phyloP scores from a whole-genome alignment of 2,329 filamentous ascomycete species.

The Cercospora sojina region DNA sequence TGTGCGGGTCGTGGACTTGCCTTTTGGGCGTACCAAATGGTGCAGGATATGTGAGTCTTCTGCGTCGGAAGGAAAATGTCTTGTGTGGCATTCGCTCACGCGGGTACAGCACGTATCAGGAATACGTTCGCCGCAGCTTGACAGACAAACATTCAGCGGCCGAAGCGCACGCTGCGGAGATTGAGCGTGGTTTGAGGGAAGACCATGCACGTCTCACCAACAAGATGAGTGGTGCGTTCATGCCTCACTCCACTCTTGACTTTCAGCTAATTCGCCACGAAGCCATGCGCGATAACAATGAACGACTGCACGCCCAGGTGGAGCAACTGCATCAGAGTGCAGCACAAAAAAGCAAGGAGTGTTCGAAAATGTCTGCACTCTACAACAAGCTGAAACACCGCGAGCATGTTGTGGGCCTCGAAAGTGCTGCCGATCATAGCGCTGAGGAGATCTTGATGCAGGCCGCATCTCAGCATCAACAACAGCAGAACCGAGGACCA shows the following conservation, averaged over 20 bases:
- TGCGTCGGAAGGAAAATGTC: background rate
- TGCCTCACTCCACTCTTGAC: background rate
- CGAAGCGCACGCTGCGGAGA: conserved; percentile 38
- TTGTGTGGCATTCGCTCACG: conserved; percentile 21
- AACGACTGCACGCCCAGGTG: conserved; percentile 8
- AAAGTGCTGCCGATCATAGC: conserved; percentile 55
- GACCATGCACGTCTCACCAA: conserved; percentile 57
- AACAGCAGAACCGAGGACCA: background rate
- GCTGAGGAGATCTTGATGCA: conserved; percentile 48
- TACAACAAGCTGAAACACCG: conserved; percentile 59
- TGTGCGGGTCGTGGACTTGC: conserved; percentile 75
- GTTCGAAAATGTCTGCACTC: conserved; percentile 3
- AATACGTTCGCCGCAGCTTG: conserved; percentile 68
- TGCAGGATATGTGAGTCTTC: conserved; percentile 70
- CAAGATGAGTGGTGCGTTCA: background rate
- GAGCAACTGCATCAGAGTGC: conserved; percentile 12
- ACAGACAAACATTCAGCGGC: conserved; percentile 68
- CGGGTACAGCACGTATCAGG: conserved; percentile 66
- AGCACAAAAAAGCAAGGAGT: conserved; percentile 18
- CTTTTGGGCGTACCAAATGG: conserved; percentile 85
- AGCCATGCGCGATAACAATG: conserved; percentile 18
- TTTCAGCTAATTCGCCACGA: background rate
- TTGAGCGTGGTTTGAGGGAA: conserved; percentile 72
- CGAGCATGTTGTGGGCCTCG: conserved; percentile 55
- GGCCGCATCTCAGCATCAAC: conserved; percentile 12